Evolutionary conservation across 352 stramenopile species (phyloP).

Genomic region (Discostella stelligera): DNA sequence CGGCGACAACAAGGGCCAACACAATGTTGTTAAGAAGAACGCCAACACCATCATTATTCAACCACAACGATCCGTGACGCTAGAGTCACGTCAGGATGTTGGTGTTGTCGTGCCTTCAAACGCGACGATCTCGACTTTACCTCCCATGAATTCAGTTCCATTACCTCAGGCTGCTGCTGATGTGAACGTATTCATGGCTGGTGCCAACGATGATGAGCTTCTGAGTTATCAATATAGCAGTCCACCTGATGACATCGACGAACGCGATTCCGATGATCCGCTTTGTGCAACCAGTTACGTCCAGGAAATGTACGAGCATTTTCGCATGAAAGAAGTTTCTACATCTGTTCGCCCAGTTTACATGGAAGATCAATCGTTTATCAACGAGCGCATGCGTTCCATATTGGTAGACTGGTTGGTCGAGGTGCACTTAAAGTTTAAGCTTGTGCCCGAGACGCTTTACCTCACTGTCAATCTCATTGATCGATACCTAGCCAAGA

Average conservation of each 20-base stretch:
- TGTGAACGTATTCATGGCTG: constrained; percentile 2
- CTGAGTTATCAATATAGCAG: constrained; percentile 77
- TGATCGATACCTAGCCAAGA: constrained; percentile 92
- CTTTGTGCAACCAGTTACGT: constrained; percentile 88
- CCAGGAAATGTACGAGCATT: constrained; percentile 89
- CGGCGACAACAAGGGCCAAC: constrained; percentile 22
- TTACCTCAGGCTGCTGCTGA: not conserved
- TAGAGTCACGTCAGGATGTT: constrained; percentile 26
- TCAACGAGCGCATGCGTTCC: constrained; percentile 98
- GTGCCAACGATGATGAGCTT: constrained; percentile 2
- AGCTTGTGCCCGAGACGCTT: constrained; percentile 94
- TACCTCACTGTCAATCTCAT: constrained; percentile 98
- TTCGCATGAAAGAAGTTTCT: constrained; percentile 80
- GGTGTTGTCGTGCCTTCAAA: constrained; percentile 11
- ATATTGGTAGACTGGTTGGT: constrained; percentile 99
- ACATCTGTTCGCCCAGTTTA: constrained; percentile 84
- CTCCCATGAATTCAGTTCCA: not conserved
- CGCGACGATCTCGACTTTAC: not conserved
- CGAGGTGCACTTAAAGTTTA: constrained; percentile 98
- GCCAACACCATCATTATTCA: constrained; percentile 9
- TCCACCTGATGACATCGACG: constrained; percentile 86
- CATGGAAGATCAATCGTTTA: constrained; percentile 92
- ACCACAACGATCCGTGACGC: constrained; percentile 18
- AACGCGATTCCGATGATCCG: constrained; percentile 86
- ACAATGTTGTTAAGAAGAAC: constrained; percentile 32